Evolutionary conservation across 1,284 basidiomycete species (phyloP).

Genomic region (Boletellus deceptivus): DNA sequence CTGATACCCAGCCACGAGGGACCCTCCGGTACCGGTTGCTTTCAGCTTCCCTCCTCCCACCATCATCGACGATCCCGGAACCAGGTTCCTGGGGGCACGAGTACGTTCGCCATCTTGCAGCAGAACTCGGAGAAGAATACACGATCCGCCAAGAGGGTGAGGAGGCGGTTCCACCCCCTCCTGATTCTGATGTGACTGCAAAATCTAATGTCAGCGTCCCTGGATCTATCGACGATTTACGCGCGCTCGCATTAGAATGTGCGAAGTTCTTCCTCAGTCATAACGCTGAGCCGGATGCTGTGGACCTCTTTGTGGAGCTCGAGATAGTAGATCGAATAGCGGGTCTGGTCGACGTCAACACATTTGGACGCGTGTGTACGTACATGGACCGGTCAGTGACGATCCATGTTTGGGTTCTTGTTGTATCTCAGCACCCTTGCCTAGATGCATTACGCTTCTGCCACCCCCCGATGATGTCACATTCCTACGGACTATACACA

Average conservation of each 20-base stretch:
- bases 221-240: constrained; percentile 72
- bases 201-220: constrained; percentile 34
- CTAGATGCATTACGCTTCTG: constrained; percentile 86
- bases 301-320: constrained; percentile 92
- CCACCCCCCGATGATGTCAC: constrained; percentile 91
- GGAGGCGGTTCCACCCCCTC: constrained; percentile 28
- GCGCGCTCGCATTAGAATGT: constrained; percentile 80
- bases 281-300: constrained; percentile 98
- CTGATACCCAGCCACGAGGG: constrained; percentile 91
- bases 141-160: constrained; percentile 55
- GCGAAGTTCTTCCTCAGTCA: constrained; percentile 91
- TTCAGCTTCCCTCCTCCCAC: constrained; percentile 68
- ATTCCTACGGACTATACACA: constrained; percentile 89
- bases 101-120: constrained; percentile 95
- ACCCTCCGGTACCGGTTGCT: constrained; percentile 91
- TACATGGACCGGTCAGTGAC: constrained; percentile 89
- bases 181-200: constrained; percentile 32
- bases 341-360: constrained; percentile 82
- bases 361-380: constrained; percentile 90
- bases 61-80: constrained; percentile 69
- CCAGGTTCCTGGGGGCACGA: constrained; percentile 99
- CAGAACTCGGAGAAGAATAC: constrained; percentile 96
- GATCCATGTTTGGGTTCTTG: background rate
- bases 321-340: constrained; percentile 86
- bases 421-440: constrained; percentile 12